Conservation (phyloP, 129 eudicot genomes). For the Saposhnikovia divaricata region DNA sequence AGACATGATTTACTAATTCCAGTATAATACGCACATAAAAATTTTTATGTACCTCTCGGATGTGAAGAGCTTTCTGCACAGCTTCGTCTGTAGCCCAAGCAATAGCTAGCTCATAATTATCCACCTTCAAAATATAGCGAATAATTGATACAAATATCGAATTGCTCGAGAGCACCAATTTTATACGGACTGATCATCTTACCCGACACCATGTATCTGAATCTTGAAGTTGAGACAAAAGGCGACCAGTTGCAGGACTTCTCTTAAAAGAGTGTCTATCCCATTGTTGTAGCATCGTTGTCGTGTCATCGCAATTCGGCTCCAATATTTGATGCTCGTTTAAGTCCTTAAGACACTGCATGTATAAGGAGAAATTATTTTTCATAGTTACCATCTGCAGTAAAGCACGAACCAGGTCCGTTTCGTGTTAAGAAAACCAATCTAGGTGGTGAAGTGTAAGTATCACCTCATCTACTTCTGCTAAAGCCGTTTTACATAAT, state of each 20-base stretch:
- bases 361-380: no score
- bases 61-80: constrained; percentile 21
- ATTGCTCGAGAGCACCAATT: not conserved
- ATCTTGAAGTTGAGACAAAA: not conserved
- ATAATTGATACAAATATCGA: not conserved
- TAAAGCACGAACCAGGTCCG: no score
- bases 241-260: not conserved
- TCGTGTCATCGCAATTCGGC: not conserved
- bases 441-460: no score
- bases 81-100: constrained; percentile 18
- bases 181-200: not conserved
- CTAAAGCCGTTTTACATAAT: not conserved
- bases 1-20: no score
- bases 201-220: constrained; percentile 14
- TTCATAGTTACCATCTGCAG: no score
- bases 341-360: not conserved
- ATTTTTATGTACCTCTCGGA: constrained; percentile 13
- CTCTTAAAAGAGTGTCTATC: not conserved
- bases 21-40: no score
- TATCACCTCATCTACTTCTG: constrained; percentile 5
- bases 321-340: constrained; percentile 8
- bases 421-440: no score
- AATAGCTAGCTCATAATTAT: not conserved
- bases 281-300: not conserved
- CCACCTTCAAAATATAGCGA: not conserved